These are phyloP conservation scores for Phytophthora tentaculata DNA, from an alignment of 352 stramenopile species.

Conservation along the genomic window DNA sequence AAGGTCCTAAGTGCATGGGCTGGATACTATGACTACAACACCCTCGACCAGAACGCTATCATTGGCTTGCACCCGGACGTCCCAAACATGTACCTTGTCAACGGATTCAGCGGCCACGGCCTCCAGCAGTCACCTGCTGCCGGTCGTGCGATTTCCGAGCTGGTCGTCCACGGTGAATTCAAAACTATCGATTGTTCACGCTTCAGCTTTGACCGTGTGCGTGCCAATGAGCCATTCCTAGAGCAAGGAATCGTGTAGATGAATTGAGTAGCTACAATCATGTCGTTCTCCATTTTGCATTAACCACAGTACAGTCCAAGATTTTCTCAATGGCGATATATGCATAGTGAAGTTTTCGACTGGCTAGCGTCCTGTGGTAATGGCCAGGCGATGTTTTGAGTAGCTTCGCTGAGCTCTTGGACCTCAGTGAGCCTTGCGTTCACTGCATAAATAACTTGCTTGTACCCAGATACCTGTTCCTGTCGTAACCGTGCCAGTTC, in stretches of 20 bases:
- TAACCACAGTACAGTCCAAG: constrained; percentile 25
- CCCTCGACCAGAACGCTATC: constrained; percentile 89
- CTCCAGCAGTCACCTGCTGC: constrained; percentile 83
- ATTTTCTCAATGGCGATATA: constrained; percentile 67
- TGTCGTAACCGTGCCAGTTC: constrained; percentile 58
- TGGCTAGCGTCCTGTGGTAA: constrained; percentile 31
- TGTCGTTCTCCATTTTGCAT: constrained; percentile 10
- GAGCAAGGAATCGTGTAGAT: constrained; percentile 80
- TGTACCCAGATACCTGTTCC: constrained; percentile 64
- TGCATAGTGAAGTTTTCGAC: constrained; percentile 60
- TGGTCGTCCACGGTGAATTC: constrained; percentile 74
- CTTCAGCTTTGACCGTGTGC: constrained; percentile 77
- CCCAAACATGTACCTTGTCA: constrained; percentile 84
- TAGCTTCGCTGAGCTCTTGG: constrained; percentile 38
- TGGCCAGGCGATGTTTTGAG: constrained; percentile 39
- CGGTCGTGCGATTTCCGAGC: constrained; percentile 75
- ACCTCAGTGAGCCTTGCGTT: constrained; percentile 68
- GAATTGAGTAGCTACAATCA: constrained; percentile 3
- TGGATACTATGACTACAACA: constrained; percentile 91
- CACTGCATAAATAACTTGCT: constrained; percentile 66
- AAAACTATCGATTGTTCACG: constrained; percentile 76
- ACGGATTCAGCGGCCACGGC: constrained; percentile 86
- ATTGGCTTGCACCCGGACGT: constrained; percentile 81
- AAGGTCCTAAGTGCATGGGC: constrained; percentile 82
- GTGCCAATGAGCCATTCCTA: constrained; percentile 71